Conservation (phyloP, 2,329 filamentous ascomycete species). For the Fusarium longipes region DNA sequence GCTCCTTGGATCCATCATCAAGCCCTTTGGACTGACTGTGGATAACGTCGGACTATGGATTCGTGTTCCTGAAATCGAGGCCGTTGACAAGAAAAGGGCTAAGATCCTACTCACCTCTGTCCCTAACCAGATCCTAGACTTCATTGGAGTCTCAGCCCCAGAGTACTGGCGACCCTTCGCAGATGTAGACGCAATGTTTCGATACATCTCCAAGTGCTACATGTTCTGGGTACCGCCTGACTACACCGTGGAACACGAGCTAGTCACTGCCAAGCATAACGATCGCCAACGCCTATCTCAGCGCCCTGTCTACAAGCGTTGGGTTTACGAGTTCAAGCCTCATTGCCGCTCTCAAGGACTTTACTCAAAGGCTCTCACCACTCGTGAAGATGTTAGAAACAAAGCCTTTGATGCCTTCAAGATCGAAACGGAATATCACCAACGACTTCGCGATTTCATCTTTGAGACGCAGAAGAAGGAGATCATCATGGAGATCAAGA, state of each 20-base stretch:
- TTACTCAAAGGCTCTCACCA: slow-evolving; percentile 46
- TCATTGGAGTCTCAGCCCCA: slow-evolving; percentile 68
- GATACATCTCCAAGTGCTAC: slow-evolving; percentile 68
- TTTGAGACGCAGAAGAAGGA: slow-evolving; percentile 56
- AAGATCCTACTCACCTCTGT: slow-evolving; percentile 70
- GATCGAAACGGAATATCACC: slow-evolving; percentile 56
- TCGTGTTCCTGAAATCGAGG: slow-evolving; percentile 75
- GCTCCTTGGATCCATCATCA: slow-evolving; percentile 70
- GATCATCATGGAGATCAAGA: slow-evolving; percentile 40
- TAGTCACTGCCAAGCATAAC: slow-evolving; percentile 57
- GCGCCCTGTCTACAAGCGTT: slow-evolving; percentile 68
- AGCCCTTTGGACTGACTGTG: slow-evolving; percentile 72
- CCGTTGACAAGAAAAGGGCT: slow-evolving; percentile 64
- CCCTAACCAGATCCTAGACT: slow-evolving; percentile 66
- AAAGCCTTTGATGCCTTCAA: slow-evolving; percentile 66
- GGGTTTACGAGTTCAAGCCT: slow-evolving; percentile 73
- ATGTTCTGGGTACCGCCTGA: slow-evolving; percentile 64
- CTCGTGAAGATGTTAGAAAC: slow-evolving; percentile 60
- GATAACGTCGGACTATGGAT: slow-evolving; percentile 73
- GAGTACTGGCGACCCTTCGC: slow-evolving; percentile 67
- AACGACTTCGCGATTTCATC: slow-evolving; percentile 52
- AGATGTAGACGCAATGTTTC: slow-evolving; percentile 66
- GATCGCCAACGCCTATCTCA: slow-evolving; percentile 67
- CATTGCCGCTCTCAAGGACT: slow-evolving; percentile 56
- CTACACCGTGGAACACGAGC: slow-evolving; percentile 48